Conservation (phyloP, 2,329 filamentous ascomycete genomes). For the Atkinsonella hypoxylon region DNA sequence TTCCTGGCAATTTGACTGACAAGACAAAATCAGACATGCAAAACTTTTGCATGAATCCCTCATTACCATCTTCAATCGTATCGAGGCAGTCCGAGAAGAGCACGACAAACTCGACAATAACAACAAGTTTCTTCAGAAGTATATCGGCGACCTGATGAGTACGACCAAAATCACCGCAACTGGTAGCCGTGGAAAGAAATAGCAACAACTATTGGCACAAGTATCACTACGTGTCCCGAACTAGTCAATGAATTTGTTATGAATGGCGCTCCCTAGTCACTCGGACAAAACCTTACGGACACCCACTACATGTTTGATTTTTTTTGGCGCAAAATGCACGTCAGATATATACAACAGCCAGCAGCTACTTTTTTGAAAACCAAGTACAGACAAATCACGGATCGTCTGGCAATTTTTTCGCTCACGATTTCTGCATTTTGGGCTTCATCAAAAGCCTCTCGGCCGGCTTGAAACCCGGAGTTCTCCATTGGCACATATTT, state of each 20-base stretch:
- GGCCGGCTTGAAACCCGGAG: background rate
- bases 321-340: background rate
- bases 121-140: conserved; percentile 95
- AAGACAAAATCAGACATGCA: conserved; percentile 53
- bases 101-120: conserved; percentile 95
- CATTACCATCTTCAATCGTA: conserved; percentile 79
- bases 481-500: background rate
- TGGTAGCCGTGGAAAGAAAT: conserved; percentile 41
- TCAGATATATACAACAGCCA: background rate
- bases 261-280: too few species aligned
- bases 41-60: conserved; percentile 81
- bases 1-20: too few species aligned
- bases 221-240: too few species aligned
- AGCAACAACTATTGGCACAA: background rate
- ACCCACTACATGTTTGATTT: background rate
- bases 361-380: background rate
- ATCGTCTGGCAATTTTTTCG: background rate
- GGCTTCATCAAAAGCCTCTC: background rate
- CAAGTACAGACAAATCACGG: background rate
- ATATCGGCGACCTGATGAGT: conserved; percentile 92
- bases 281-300: too few species aligned
- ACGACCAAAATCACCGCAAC: conserved; percentile 61
- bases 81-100: conserved; percentile 87
- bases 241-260: too few species aligned
- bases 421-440: background rate